Evolutionary conservation across 2,329 filamentous ascomycete species (phyloP).

Genomic region (Claviceps monticola): DNA sequence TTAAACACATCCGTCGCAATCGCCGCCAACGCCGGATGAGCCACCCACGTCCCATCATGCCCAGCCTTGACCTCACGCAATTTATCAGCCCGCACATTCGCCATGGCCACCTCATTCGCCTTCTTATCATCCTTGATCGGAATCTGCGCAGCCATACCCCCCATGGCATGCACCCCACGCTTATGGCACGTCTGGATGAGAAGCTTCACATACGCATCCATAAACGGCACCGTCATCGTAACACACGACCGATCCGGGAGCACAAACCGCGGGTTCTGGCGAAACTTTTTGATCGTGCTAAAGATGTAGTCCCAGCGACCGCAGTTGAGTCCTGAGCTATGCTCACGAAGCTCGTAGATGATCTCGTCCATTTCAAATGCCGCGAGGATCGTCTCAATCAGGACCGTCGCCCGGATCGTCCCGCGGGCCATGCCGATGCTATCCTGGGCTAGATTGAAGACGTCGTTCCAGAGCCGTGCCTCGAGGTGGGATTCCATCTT

Average conservation of each 20-base stretch:
- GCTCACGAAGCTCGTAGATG: conserved; percentile 96
- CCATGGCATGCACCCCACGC: conserved; percentile 96
- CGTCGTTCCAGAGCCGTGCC: conserved; percentile 95
- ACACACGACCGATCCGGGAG: conserved; percentile 82
- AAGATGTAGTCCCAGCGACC: conserved; percentile 99
- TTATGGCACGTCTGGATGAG: conserved; percentile 97
- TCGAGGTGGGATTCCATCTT: conserved; percentile 98
- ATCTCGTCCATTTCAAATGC: conserved; percentile 99
- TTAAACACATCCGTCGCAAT: conserved; percentile 94
- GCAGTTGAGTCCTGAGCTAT: conserved; percentile 93
- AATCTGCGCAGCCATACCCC: conserved; percentile 97
- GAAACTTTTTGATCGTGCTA: conserved; percentile 98
- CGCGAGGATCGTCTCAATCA: conserved; percentile 95
- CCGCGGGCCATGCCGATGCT: conserved; percentile 79
- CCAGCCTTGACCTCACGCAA: conserved; percentile 88
- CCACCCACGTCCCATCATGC: conserved; percentile 95
- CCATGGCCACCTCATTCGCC: conserved; percentile 92
- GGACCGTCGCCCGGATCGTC: conserved; percentile 84
- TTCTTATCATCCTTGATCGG: conserved; percentile 90
- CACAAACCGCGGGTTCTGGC: conserved; percentile 83
- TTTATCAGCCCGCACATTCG: conserved; percentile 85
- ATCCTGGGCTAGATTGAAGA: conserved; percentile 91
- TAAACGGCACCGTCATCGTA: conserved; percentile 97
- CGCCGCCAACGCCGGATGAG: conserved; percentile 77
- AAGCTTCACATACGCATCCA: conserved; percentile 90